phyloP scores from a whole-genome alignment of 2,329 filamentous ascomycete species.

The Venturia oleaginea region DNA sequence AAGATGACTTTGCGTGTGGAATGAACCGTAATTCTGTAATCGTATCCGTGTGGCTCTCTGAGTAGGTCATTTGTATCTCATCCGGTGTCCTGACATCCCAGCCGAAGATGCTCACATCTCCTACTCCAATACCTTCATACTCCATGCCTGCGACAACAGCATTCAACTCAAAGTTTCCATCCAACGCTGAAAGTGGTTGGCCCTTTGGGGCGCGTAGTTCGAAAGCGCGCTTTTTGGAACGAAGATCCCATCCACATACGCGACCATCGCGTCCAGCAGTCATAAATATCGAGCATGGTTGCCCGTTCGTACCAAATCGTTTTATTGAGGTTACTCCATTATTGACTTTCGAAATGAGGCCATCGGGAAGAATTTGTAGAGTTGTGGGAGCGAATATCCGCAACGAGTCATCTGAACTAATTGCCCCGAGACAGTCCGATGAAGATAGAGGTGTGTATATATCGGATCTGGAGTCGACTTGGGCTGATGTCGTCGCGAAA shows the following conservation, averaged over 20 bases:
- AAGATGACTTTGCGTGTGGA: conserved; percentile 2
- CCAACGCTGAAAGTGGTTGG: conserved; percentile 55
- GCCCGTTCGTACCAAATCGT: conserved; percentile 26
- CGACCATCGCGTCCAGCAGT: conserved; percentile 65
- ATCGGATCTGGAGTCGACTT: conserved; percentile 8
- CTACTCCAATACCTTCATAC: conserved; percentile 44
- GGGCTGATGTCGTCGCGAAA: conserved; percentile 34
- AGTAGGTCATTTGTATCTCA: conserved; percentile 30
- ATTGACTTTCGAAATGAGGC: conserved; percentile 44
- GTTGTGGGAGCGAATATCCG: conserved; percentile 53
- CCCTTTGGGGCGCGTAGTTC: conserved; percentile 33
- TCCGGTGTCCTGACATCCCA: conserved; percentile 34
- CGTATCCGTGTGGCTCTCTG: conserved; percentile 47
- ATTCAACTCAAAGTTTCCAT: conserved; percentile 47
- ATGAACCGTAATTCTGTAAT: conserved; percentile 44
- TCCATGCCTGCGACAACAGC: conserved; percentile 66
- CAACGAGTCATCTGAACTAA: conserved; percentile 63
- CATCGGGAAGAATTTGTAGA: conserved; percentile 44
- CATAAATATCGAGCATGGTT: conserved; percentile 45
- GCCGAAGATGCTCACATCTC: conserved; percentile 29
- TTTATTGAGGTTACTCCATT: conserved; percentile 50
- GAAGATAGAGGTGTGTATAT: neutral
- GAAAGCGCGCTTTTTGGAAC: conserved; percentile 8
- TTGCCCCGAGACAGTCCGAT: conserved; percentile 43
- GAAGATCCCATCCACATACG: conserved; percentile 54